These are phyloP conservation scores for Hypoxylon sp. DNA, from an alignment of 2,329 filamentous ascomycete species.

Conservation along the genomic window DNA sequence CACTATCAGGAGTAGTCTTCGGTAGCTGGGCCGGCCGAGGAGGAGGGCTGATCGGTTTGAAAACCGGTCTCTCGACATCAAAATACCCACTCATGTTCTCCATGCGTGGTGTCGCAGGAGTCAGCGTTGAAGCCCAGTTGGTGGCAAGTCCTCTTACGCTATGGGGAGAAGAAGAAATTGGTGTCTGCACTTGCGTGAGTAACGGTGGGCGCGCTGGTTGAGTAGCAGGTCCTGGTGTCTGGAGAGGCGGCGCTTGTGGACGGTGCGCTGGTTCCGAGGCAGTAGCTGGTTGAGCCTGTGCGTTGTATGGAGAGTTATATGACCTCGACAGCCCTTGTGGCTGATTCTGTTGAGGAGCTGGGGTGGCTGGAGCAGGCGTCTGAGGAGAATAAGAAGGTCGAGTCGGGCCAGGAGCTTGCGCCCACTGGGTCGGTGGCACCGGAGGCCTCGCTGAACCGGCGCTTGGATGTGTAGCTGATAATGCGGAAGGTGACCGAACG, in stretches of 20 bases:
- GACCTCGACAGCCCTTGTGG: conserved; percentile 29
- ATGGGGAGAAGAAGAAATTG: conserved; percentile 37
- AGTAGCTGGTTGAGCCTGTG: conserved; percentile 35
- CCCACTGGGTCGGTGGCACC: conserved; percentile 33
- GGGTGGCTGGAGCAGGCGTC: conserved; percentile 35
- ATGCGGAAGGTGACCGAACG: conserved; percentile 35
- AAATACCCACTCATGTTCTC: conserved; percentile 45
- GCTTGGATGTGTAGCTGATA: conserved; percentile 33
- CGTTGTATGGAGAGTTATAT: conserved; percentile 43
- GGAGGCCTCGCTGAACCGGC: conserved; percentile 31
- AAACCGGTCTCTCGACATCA: conserved; percentile 60
- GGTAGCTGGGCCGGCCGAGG: conserved; percentile 50
- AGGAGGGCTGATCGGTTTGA: conserved; percentile 67
- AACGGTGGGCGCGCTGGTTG: conserved; percentile 32
- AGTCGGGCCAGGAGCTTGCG: conserved; percentile 31
- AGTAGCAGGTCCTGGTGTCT: conserved; percentile 34
- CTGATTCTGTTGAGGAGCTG: conserved; percentile 34
- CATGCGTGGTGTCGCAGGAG: conserved; percentile 63
- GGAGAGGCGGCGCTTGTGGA: conserved; percentile 33
- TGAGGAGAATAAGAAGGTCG: conserved; percentile 37
- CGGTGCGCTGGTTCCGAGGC: conserved; percentile 31
- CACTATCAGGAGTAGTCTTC: conserved; percentile 45
- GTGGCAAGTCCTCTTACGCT: conserved; percentile 57
- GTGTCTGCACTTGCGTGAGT: conserved; percentile 37
- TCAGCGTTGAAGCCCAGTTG: conserved; percentile 65